Conservation (phyloP, 2,329 filamentous ascomycete genomes). For the Colletotrichum coccodes region DNA sequence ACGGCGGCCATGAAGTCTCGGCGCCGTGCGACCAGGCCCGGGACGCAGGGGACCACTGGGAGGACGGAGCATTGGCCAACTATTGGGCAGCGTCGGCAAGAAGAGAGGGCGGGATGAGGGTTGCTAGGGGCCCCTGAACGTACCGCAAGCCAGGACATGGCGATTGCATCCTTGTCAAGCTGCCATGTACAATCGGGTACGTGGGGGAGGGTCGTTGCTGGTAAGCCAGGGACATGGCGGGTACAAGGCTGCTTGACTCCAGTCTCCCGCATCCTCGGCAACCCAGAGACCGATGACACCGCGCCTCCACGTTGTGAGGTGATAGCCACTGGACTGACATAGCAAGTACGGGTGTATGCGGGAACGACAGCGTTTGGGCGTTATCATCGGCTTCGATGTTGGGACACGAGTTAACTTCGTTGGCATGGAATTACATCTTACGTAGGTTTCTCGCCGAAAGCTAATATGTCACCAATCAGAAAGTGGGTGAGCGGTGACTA, state of each 20-base stretch:
- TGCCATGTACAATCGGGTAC: conserved; percentile 4
- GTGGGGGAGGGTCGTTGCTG: conserved; percentile 8
- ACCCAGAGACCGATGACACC: not conserved
- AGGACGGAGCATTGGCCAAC: not conserved
- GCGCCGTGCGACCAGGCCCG: not conserved
- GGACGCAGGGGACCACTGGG: not conserved
- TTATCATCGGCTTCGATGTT: not conserved
- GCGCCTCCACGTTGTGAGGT: not conserved
- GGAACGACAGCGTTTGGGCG: no score
- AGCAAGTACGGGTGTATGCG: no score
- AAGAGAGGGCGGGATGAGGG: not conserved
- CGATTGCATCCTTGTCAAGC: conserved; percentile 1
- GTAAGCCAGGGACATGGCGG: not conserved
- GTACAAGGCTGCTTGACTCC: not conserved
- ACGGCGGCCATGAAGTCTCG: conserved; percentile 4
- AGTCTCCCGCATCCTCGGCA: not conserved
- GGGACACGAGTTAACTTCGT: not conserved
- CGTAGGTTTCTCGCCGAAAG: not conserved
- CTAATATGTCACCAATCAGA: not conserved
- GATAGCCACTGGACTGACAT: not conserved
- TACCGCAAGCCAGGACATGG: not conserved
- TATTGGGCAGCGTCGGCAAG: not conserved
- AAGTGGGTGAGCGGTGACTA: not conserved
- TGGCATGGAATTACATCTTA: not conserved
- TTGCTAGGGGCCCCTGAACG: not conserved